Base-by-base conservation (phyloP, 306 rosid genomes). In the Hippophae gyantsensis region DNA sequence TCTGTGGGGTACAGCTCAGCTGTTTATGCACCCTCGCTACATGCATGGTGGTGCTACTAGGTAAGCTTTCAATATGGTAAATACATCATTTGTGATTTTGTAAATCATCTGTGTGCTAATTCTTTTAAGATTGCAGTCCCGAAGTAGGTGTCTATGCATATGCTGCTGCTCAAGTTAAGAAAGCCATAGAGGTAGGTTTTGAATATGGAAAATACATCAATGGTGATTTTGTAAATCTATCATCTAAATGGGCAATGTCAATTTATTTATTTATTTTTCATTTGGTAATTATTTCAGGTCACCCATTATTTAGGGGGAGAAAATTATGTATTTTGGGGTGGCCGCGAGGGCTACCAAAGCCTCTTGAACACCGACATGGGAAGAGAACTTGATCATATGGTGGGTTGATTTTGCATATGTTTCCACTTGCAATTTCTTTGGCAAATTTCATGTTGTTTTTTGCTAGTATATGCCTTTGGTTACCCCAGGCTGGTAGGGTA, bases 151-250 rank as follows among this genome's bases (percentile, higher is more conserved):
- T 86, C 42, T 92, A 78, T 68, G 90, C 89, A 65, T 88, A 85
- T 83, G 96, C 86, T 68, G 95, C 96, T 54, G 99, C 99, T 44
- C 97, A 92, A 87, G 99, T 88, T 64, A 92, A 92, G 85, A 92
- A 92, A 81, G 99, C 97, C 64, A 83, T 85, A 18, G 99, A 92
- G 94, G 96, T 92, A 63, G 46, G 63, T 72, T 41, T 69, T 63
- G 63, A 18, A 18, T 60, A 10, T 54, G 27, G 41, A 53, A 26
- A 12, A 6, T 51, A 4, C 6, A 47, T 26, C 42, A 54, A 42
- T 63, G 62, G 6, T 43, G 12, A 51, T 10, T 27, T 23, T 46
- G 6, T 43, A 63, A 44, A 54, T 51, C 45, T 13, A 18, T 18
- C 23, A 18, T 18, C 23, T 18, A 18, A 18, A 18, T 18, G 23